phyloP scores from a whole-genome alignment of 805 yeast species.

The Blastobotrys chiropterorum region DNA sequence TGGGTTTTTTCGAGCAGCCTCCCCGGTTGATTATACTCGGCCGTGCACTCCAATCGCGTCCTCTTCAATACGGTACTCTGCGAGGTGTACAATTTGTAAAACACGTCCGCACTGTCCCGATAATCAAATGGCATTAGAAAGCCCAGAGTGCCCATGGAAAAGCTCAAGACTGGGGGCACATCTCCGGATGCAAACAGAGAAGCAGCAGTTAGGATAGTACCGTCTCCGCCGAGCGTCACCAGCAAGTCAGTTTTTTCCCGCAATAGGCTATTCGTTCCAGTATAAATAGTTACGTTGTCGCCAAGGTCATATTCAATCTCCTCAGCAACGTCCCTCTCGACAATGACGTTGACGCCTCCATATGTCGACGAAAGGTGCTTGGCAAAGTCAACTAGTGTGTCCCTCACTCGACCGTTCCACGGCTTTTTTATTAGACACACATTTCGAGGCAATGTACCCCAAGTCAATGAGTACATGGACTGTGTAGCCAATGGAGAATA shows the following conservation, averaged over 20 bases:
- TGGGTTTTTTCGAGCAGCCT: slow-evolving; percentile 31
- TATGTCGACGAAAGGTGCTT: slow-evolving; percentile 36
- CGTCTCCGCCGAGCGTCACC: slow-evolving; percentile 94
- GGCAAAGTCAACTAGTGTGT: slow-evolving; percentile 62
- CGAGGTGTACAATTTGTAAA: slow-evolving; percentile 58
- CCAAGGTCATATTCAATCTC: slow-evolving; percentile 41
- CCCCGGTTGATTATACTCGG: background rate
- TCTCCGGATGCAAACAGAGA: slow-evolving; percentile 59
- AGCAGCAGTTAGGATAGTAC: slow-evolving; percentile 82
- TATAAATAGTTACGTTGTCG: slow-evolving; percentile 34
- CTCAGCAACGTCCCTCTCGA: slow-evolving; percentile 65
- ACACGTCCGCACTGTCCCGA: slow-evolving; percentile 50
- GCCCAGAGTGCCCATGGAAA: slow-evolving; percentile 87
- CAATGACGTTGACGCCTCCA: slow-evolving; percentile 71
- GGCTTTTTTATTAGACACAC: slow-evolving; percentile 82
- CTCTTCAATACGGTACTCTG: slow-evolving; percentile 70
- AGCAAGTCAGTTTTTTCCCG: slow-evolving; percentile 66
- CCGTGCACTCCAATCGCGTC: slow-evolving; percentile 62
- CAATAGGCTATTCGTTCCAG: slow-evolving; percentile 55
- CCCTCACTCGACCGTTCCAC: slow-evolving; percentile 56
- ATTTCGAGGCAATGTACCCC: slow-evolving; percentile 72
- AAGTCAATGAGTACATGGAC: slow-evolving; percentile 36
- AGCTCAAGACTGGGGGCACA: slow-evolving; percentile 82
- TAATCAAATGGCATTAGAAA: slow-evolving; percentile 85
- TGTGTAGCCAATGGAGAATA: slow-evolving; percentile 1